Conservation (phyloP, 2,329 filamentous ascomycete species). For the Claviceps humidiphila region DNA sequence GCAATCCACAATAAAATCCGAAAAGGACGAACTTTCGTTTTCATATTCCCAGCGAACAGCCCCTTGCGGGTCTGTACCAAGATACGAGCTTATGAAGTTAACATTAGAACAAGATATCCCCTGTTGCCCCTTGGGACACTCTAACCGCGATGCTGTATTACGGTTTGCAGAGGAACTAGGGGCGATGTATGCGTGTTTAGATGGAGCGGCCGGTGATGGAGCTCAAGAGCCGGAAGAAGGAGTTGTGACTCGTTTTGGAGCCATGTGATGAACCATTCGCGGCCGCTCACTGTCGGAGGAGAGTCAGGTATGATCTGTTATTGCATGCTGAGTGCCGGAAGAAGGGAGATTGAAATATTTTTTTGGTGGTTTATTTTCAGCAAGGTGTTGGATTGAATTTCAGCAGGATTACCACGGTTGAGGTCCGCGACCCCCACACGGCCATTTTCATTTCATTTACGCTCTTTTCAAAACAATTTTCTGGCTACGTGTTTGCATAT, state of each 20-base stretch:
- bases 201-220: not conserved
- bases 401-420: not conserved
- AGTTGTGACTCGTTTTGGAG: not conserved
- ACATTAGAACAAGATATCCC: not conserved
- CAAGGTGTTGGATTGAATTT: not conserved
- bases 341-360: too few species aligned
- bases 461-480: not conserved
- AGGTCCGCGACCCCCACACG: not conserved
- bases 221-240: not conserved
- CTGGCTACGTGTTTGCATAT: not conserved
- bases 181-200: not conserved
- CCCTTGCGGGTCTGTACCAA: slow-evolving; percentile 4
- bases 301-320: too few species aligned
- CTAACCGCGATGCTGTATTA: slow-evolving; percentile 1
- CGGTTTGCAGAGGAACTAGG: not conserved
- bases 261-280: not conserved
- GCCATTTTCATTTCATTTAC: not conserved
- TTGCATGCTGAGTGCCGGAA: too few species aligned
- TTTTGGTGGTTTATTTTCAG: too few species aligned
- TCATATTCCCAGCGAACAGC: slow-evolving; percentile 1
- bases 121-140: not conserved
- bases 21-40: not conserved
- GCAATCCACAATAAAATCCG: not conserved
- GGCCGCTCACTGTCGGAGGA: too few species aligned
- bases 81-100: slow-evolving; percentile 5